phyloP scores from a whole-genome alignment of 1,139 yeast species.

The Yamadazyma atmosphaerica region DNA sequence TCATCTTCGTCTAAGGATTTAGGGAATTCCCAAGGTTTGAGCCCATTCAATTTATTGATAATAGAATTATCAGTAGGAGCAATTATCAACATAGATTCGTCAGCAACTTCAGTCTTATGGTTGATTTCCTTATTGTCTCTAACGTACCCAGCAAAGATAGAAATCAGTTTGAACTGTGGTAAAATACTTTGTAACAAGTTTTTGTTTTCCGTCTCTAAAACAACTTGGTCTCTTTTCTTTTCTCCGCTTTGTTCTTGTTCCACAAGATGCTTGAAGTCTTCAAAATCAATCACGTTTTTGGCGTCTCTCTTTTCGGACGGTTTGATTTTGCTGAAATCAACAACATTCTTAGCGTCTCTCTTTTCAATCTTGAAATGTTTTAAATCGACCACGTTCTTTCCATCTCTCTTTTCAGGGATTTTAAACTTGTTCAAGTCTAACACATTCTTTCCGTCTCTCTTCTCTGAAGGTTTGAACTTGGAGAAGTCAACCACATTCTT shows the following conservation, averaged over 20 bases:
- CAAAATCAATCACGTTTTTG: slow-evolving; percentile 18
- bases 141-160: slow-evolving; percentile 56
- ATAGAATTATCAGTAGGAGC: slow-evolving; percentile 65
- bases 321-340: slow-evolving; percentile 5
- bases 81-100: slow-evolving; percentile 47
- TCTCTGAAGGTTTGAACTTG: slow-evolving; percentile 4
- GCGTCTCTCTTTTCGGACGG: slow-evolving; percentile 18
- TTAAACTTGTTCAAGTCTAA: neutral
- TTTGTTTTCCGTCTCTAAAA: slow-evolving; percentile 12
- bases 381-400: slow-evolving; percentile 21
- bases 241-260: slow-evolving; percentile 4
- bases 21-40: slow-evolving; percentile 77
- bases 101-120: slow-evolving; percentile 36
- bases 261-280: slow-evolving; percentile 5
- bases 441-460: slow-evolving; percentile 21
- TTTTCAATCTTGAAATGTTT: slow-evolving; percentile 13
- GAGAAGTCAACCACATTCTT: slow-evolving; percentile 20
- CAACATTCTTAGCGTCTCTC: slow-evolving; percentile 25
- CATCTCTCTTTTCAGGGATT: slow-evolving; percentile 18
- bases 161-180: slow-evolving; percentile 45
- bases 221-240: slow-evolving; percentile 14
- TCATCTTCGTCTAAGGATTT: slow-evolving; percentile 27
- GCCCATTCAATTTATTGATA: slow-evolving; percentile 25
- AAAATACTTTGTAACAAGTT: slow-evolving; percentile 22
- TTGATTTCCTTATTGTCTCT: slow-evolving; percentile 52